Evolutionary conservation across 2,329 filamentous ascomycete genomes (phyloP), one percentile per base, ranked within the genome.

Genomic region (Pseudomassariella vexata): DNA sequence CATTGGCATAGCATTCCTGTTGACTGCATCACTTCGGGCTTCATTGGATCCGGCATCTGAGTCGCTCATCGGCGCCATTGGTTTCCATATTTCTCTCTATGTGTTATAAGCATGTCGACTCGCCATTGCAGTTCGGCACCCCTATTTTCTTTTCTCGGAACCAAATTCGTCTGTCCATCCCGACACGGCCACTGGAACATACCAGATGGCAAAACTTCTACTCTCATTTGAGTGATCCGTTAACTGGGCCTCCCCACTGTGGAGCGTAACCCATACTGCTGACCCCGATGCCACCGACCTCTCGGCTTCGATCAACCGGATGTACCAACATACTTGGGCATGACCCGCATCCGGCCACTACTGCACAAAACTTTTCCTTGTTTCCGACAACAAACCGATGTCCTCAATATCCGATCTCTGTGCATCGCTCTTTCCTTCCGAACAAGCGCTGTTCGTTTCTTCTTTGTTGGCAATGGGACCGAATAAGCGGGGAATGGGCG

Each of bases 1-100:
- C 47, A 52, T 52, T 48, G 44, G 48, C 50, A 52, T 50, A 52
- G 44, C 42, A 49, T 47, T 32, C 40, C 42, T 43, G 44, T 40
- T 34, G 41, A 41, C 43, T 46, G 44, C 50, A 52, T 50, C 42
- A 45, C 45, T 43, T 40, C 38, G 41, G 40, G 42, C 42, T 47
- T 36, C 38, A 42, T 50, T 52, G 48, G 50, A 52, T 52, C 45
- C 37, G 44, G 47, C 39, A 52, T 52, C 46, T 46, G 32, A 46
- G 45, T 34, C 39, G 40, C 42, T 49, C 36, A 34, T 30, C 29
- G 38, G 37, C 39, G 37, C 35, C 37, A 22, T 32, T 34, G 29
- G 39, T 32, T 42, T 45, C 32, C 17, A 16, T 39, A n/a, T 40
- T 37, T 41, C 26, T 18, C 36, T 33, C 33, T 24, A 18, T 42